Conservation (phyloP, 2,329 filamentous ascomycete species). For the Exophiala sp. region DNA sequence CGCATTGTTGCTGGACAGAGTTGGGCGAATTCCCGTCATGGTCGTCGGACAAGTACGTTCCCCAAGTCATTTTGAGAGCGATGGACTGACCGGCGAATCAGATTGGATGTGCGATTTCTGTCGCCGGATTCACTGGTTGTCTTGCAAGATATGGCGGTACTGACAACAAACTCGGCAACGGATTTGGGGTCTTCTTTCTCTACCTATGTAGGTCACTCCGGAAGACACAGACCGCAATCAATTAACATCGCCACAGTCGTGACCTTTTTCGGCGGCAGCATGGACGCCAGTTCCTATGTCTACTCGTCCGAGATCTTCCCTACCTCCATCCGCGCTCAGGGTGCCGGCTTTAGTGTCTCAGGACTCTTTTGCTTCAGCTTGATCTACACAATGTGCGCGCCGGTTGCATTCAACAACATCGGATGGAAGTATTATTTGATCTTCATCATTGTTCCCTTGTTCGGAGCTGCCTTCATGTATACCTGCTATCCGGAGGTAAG, state of each 20-base stretch:
- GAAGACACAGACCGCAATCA: too few species aligned
- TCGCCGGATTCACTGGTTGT: slow-evolving; percentile 38
- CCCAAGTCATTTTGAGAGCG: neutral
- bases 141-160: slow-evolving; percentile 36
- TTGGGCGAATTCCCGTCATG: slow-evolving; percentile 19
- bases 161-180: slow-evolving; percentile 34
- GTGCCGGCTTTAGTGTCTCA: slow-evolving; percentile 32
- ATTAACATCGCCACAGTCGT: slow-evolving; percentile 1
- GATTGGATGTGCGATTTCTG: slow-evolving; percentile 35
- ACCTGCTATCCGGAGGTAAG: slow-evolving; percentile 28
- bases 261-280: slow-evolving; percentile 34
- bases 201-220: slow-evolving; percentile 37
- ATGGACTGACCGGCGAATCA: slow-evolving; percentile 23
- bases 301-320: slow-evolving; percentile 43
- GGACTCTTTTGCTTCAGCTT: slow-evolving; percentile 32
- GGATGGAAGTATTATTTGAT: slow-evolving; percentile 39
- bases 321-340: slow-evolving; percentile 35
- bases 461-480: slow-evolving; percentile 25
- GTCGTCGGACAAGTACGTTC: slow-evolving; percentile 22
- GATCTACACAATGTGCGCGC: slow-evolving; percentile 34
- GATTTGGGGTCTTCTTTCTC: slow-evolving; percentile 39
- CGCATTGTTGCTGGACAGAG: slow-evolving; percentile 12
- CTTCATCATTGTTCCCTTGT: slow-evolving; percentile 30
- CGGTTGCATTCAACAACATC: slow-evolving; percentile 26
- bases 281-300: slow-evolving; percentile 19